phyloP scores from a whole-genome alignment of 768 basidiomycete species.

The Auricularia auricula-judae region DNA sequence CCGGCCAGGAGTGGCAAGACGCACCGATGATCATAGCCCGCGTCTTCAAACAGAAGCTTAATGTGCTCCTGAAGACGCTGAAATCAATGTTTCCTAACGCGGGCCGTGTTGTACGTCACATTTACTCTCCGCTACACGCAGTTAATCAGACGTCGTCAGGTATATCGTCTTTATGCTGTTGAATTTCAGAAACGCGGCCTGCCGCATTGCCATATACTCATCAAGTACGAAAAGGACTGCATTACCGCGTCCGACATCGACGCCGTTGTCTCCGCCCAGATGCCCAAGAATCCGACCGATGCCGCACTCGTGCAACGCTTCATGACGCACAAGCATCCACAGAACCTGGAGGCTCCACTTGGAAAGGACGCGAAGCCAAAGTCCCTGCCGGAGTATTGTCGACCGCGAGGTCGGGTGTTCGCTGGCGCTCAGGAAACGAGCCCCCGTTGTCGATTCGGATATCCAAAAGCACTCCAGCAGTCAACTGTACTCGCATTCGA shows the following conservation, averaged over 20 bases:
- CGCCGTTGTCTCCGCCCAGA: conserved; percentile 22
- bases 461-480: conserved; percentile 11
- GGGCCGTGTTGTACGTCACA: conserved; percentile 9
- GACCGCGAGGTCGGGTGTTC: no score
- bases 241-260: conserved; percentile 19
- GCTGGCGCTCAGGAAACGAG: neutral
- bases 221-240: conserved; percentile 20
- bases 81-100: conserved; percentile 21
- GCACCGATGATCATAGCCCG: conserved; percentile 24
- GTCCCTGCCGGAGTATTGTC: no score
- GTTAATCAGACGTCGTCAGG: neutral
- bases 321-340: conserved; percentile 26
- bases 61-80: conserved; percentile 15
- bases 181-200: conserved; percentile 34
- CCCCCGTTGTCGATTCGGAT: conserved; percentile 15
- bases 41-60: conserved; percentile 25
- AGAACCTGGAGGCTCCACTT: neutral
- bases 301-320: conserved; percentile 17
- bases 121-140: no score
- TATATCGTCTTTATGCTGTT: conserved; percentile 23
- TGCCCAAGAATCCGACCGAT: conserved; percentile 19
- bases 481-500: conserved; percentile 18
- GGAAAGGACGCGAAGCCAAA: no score
- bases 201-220: conserved; percentile 30
- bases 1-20: conserved; percentile 25